Conservation (phyloP, 345 rosid species). For the Bruguiera parviflora region DNA sequence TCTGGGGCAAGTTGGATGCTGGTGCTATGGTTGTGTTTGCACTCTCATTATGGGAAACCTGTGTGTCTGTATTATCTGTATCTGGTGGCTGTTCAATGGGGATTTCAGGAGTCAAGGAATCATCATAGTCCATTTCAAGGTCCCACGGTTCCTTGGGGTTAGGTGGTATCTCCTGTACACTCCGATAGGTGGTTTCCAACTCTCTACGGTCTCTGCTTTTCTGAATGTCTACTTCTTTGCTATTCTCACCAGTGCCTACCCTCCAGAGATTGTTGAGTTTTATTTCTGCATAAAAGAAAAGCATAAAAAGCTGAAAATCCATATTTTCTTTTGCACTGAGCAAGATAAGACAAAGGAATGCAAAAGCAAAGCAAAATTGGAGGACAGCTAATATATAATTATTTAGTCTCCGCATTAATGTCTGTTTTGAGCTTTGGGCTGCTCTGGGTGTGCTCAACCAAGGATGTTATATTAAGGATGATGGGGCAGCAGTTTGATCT, state of each 20-base stretch:
- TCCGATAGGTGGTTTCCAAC: slow-evolving; percentile 59
- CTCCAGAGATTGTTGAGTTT: slow-evolving; percentile 55
- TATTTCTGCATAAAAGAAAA: slow-evolving; percentile 64
- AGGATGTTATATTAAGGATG: neutral
- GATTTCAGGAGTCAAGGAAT: slow-evolving; percentile 77
- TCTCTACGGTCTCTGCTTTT: slow-evolving; percentile 80
- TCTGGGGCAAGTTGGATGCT: slow-evolving; percentile 36
- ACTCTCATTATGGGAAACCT: slow-evolving; percentile 38
- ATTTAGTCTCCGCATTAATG: neutral
- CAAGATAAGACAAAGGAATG: slow-evolving; percentile 1
- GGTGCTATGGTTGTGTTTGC: slow-evolving; percentile 26
- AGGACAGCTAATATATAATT: slow-evolving; percentile 1
- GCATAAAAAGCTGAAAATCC: slow-evolving; percentile 26
- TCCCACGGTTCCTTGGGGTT: slow-evolving; percentile 99
- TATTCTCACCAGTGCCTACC: slow-evolving; percentile 76
- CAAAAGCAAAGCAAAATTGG: neutral
- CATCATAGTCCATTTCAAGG: slow-evolving; percentile 87
- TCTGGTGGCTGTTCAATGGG: slow-evolving; percentile 84
- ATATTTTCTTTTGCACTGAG: slow-evolving; percentile 6
- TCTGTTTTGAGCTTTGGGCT: neutral
- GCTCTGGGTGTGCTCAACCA: too few relatives aligned
- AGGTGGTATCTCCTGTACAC: slow-evolving; percentile 56
- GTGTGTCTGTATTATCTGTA: slow-evolving; percentile 49
- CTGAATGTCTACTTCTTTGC: slow-evolving; percentile 90
- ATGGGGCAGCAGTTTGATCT: neutral